phyloP scores from a whole-genome alignment of 139 green algal species.

The Coelastrella sp. region DNA sequence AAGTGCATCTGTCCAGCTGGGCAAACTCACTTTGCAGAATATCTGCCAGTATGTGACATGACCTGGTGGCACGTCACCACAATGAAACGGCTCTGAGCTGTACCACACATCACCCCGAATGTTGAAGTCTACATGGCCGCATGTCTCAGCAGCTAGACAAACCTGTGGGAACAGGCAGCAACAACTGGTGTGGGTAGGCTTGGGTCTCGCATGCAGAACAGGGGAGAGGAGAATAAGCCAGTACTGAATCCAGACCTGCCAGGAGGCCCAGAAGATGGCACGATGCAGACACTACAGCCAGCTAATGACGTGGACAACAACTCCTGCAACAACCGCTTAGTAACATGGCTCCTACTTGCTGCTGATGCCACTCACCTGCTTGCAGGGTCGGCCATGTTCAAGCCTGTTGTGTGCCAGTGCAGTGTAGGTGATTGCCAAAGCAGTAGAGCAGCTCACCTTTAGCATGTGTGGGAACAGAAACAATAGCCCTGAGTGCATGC shows the following conservation, averaged over 20 bases:
- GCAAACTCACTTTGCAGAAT: slow-evolving; percentile 69
- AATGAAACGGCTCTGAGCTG: slow-evolving; percentile 80
- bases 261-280: too few relatives aligned
- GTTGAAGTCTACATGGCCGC: slow-evolving; percentile 84
- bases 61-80: slow-evolving; percentile 52
- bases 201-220: not conserved
- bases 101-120: slow-evolving; percentile 86
- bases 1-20: not conserved
- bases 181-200: not conserved
- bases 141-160: slow-evolving; percentile 89
- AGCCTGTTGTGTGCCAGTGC: too few relatives aligned
- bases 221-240: too few relatives aligned
- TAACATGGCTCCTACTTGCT: too few relatives aligned
- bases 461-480: slow-evolving; percentile 97
- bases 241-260: too few relatives aligned
- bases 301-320: too few relatives aligned
- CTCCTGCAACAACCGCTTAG: too few relatives aligned
- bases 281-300: too few relatives aligned
- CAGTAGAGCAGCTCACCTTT: slow-evolving; percentile 70
- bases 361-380: too few relatives aligned
- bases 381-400: too few relatives aligned
- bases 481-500: slow-evolving; percentile 95
- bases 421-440: too few relatives aligned
- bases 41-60: slow-evolving; percentile 68
- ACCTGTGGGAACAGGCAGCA: slow-evolving; percentile 65